These are phyloP conservation scores for Abrus pulchellus DNA, from an alignment of 306 rosid species.

Conservation along the genomic window DNA sequence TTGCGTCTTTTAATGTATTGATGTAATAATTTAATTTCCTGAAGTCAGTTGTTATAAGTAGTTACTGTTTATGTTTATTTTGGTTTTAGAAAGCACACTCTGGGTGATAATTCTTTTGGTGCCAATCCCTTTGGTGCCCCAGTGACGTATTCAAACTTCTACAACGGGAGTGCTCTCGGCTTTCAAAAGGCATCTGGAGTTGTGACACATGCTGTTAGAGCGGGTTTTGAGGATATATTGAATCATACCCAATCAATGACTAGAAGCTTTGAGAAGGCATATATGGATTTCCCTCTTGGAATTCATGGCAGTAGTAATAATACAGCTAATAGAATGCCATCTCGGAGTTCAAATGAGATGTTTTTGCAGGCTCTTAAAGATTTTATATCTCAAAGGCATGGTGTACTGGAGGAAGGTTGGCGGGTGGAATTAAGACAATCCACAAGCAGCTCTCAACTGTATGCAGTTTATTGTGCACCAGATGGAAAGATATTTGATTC, in stretches of 20 bases:
- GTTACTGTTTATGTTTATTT: slow-evolving; percentile 62
- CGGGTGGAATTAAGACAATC: slow-evolving; percentile 87
- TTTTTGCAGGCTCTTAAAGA: slow-evolving; percentile 94
- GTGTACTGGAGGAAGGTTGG: slow-evolving; percentile 97
- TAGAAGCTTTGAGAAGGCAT: slow-evolving; percentile 71
- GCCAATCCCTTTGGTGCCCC: slow-evolving; percentile 81
- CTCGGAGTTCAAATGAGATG: slow-evolving; percentile 67
- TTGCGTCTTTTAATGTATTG: slow-evolving; percentile 36
- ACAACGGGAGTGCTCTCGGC: slow-evolving; percentile 70
- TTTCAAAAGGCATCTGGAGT: slow-evolving; percentile 69
- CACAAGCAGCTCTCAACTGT: slow-evolving; percentile 67
- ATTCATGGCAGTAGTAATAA: slow-evolving; percentile 64
- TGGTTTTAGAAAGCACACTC: slow-evolving; percentile 85
- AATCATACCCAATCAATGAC: slow-evolving; percentile 62
- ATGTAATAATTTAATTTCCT: slow-evolving; percentile 42
- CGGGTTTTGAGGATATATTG: slow-evolving; percentile 77
- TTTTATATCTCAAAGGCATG: slow-evolving; percentile 82
- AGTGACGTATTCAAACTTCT: slow-evolving; percentile 69
- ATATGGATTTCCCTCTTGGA: slow-evolving; percentile 66
- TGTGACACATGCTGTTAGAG: slow-evolving; percentile 68
- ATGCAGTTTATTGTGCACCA: slow-evolving; percentile 95
- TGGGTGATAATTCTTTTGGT: slow-evolving; percentile 86
- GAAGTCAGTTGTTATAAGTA: slow-evolving; percentile 55
- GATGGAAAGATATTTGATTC: slow-evolving; percentile 95
- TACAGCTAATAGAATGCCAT: slow-evolving; percentile 61